phyloP scores from a whole-genome alignment of 2,329 filamentous ascomycete species.

The Talaromyces verruculosus region DNA sequence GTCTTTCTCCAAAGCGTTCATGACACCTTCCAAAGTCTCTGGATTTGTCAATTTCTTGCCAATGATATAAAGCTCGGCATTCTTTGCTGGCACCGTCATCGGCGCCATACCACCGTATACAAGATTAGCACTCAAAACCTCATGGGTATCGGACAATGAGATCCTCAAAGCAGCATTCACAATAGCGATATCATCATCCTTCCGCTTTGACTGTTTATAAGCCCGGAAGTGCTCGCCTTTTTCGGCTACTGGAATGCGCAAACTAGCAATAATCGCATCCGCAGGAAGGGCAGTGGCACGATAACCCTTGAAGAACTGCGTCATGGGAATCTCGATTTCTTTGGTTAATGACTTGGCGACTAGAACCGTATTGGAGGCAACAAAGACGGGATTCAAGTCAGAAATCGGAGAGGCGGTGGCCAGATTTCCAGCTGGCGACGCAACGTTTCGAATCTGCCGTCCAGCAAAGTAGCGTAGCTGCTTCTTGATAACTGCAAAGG shows the following conservation, averaged over 20 bases:
- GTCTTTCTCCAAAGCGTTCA: slow-evolving; percentile 84
- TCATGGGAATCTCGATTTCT: slow-evolving; percentile 85
- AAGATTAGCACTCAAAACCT: slow-evolving; percentile 72
- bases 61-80: slow-evolving; percentile 68
- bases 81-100: slow-evolving; percentile 81
- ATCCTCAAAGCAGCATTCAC: slow-evolving; percentile 85
- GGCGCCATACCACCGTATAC: slow-evolving; percentile 96
- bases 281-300: slow-evolving; percentile 75
- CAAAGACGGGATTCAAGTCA: slow-evolving; percentile 90
- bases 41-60: slow-evolving; percentile 80
- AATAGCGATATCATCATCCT: slow-evolving; percentile 98
- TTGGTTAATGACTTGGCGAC: slow-evolving; percentile 73
- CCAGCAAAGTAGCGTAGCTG: slow-evolving; percentile 95
- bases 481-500: slow-evolving; percentile 88
- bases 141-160: slow-evolving; percentile 65
- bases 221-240: slow-evolving; percentile 82
- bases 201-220: slow-evolving; percentile 95
- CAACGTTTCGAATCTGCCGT: slow-evolving; percentile 94
- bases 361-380: slow-evolving; percentile 79
- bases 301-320: slow-evolving; percentile 89
- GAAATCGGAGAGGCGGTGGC: slow-evolving; percentile 95
- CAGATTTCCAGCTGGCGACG: slow-evolving; percentile 90
- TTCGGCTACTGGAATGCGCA: slow-evolving; percentile 77
- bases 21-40: slow-evolving; percentile 80
- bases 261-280: slow-evolving; percentile 80